Evolutionary conservation across 768 basidiomycete genomes (phyloP), one percentile per base, ranked within the genome.

Genomic region (Lyophyllum atratum): DNA sequence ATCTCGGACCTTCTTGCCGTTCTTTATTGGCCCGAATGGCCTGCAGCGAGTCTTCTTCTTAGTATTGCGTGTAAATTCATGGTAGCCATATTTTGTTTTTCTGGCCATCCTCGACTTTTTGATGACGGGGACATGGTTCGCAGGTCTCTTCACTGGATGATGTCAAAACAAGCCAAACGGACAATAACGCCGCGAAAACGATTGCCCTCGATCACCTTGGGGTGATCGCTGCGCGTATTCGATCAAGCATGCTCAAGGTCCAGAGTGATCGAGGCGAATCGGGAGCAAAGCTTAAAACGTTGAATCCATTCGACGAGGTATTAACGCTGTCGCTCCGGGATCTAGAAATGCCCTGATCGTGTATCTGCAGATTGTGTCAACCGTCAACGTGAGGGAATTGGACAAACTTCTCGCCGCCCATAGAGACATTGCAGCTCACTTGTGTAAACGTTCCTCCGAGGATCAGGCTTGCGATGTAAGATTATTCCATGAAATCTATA

Each of bases 21-120:
- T 19, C 76, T 98, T 6, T 95, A 90, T 68, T 92, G 92, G 85
- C 95, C 97, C 0, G 97, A 99, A 72, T 99, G 96, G 95, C 97
- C 97, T 6, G 95, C 92, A 10, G 92, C 97, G 1, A 82, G 86
- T 42, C 72, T 97, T 17, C 77, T 97, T 37, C 74, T 98, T 34
- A 84, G 81, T 43, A 88, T 97, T 46, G 84, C 88, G 7, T 90
- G 87, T 60, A 90, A 87, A 68, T 88, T 87, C 62, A 92, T 98
- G 92, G 95, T 93, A 57, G 10, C 80, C 62, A 58, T 4, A 25
- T 24, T 29, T 51, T 17, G 42, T 48, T 39, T 33, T 10, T 25
- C 31, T 10, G 4, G n/a, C n/a, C n/a, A n/a, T n/a, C n/a, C 29
- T 22, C 21, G 26, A 19, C 47, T n/a, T n/a, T 24, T 28, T 26